A percentile compares a stretch with the other conserved stretches of the same genome.
phyloP scores from a whole-genome alignment of 352 stramenopile species.

The Globisporangium mamillatum region DNA sequence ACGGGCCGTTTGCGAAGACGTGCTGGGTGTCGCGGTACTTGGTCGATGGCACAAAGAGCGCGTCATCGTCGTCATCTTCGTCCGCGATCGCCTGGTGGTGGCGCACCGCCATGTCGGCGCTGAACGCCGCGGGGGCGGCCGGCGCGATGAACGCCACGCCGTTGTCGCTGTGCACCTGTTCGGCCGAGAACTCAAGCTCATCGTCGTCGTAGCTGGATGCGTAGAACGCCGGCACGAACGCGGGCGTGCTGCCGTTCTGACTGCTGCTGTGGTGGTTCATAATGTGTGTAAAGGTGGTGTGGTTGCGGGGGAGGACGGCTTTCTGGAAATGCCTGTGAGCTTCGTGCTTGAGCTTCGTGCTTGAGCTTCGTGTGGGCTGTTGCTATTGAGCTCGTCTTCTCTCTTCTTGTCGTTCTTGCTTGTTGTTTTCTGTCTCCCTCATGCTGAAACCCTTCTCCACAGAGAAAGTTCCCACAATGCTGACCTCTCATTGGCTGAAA shows the following conservation, averaged over 20 bases:
- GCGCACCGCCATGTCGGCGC: neutral
- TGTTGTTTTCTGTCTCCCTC: neutral
- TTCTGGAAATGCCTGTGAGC: slow-evolving; percentile 10
- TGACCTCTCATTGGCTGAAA: slow-evolving; percentile 28
- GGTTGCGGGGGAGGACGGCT: slow-evolving; percentile 1
- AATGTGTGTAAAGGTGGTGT: slow-evolving; percentile 7
- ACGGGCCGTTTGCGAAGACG: slow-evolving; percentile 34
- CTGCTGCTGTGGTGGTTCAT: slow-evolving; percentile 13
- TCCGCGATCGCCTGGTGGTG: slow-evolving; percentile 7
- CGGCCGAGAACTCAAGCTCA: slow-evolving; percentile 18
- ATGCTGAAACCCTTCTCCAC: neutral
- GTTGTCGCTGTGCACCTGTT: slow-evolving; percentile 29
- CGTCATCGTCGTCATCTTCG: slow-evolving; percentile 12
- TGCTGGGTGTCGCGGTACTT: slow-evolving; percentile 45
- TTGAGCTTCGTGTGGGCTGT: no score
- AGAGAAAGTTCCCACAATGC: slow-evolving; percentile 35
- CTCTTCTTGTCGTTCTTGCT: neutral
- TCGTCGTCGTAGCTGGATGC: slow-evolving; percentile 36
- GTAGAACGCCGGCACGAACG: slow-evolving; percentile 31
- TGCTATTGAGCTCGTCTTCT: neutral
- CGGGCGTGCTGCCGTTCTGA: slow-evolving; percentile 18
- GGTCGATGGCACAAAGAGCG: slow-evolving; percentile 21
- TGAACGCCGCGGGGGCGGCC: neutral
- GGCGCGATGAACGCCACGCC: slow-evolving; percentile 8
- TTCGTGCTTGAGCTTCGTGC: no score